These are phyloP conservation scores for Psidium guajava DNA, from an alignment of 345 rosid species.

Conservation along the genomic window DNA sequence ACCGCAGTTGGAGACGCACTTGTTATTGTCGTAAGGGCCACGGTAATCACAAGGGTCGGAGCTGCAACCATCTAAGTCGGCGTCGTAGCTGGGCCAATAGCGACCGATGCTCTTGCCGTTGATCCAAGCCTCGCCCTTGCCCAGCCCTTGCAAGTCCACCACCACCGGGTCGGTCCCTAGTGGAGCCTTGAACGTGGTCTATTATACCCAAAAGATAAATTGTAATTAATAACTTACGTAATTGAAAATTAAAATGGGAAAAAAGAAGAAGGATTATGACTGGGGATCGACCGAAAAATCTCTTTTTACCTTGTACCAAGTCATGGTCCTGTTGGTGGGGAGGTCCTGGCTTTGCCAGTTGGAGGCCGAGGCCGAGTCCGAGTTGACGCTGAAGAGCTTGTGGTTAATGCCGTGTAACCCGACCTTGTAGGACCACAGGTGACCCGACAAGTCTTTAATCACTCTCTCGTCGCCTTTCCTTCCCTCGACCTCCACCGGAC, in stretches of 20 bases:
- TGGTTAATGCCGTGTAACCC: conserved; percentile 30
- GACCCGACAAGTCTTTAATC: conserved; percentile 31
- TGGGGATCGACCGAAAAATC: not conserved
- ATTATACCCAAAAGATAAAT: not conserved
- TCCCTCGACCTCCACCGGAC: conserved; percentile 22
- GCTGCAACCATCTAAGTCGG: conserved; percentile 18
- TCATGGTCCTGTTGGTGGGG: conserved; percentile 9
- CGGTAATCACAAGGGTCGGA: conserved; percentile 17
- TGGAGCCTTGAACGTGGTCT: conserved; percentile 32
- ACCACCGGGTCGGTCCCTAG: conserved; percentile 24
- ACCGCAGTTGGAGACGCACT: conserved; percentile 30
- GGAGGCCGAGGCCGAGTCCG: not conserved
- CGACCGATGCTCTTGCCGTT: conserved; percentile 38
- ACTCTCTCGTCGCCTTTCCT: conserved; percentile 26
- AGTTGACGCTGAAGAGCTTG: not conserved
- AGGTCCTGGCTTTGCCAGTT: conserved; percentile 5
- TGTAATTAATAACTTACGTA: not conserved
- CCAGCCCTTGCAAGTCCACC: conserved; percentile 31
- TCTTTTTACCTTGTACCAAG: conserved; percentile 43
- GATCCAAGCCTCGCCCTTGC: conserved; percentile 42
- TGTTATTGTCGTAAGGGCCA: conserved; percentile 9
- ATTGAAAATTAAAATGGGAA: not conserved
- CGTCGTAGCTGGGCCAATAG: conserved; percentile 20
- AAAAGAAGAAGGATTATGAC: no score
- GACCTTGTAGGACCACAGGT: conserved; percentile 41